Evolutionary conservation across 176 grass and related monocot genomes (phyloP).

Genomic region (Phyllostachys edulis): DNA sequence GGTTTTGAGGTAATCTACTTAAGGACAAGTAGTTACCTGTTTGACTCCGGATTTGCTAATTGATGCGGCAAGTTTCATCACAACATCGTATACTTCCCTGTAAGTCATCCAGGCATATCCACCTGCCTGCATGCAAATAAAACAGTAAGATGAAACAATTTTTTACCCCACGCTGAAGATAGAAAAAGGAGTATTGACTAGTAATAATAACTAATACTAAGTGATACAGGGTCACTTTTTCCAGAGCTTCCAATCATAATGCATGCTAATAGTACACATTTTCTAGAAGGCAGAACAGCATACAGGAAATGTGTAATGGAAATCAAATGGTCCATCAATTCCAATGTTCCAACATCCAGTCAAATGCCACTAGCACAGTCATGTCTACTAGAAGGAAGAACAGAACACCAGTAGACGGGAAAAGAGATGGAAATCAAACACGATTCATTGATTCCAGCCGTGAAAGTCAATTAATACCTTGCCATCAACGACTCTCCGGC

Average conservation of each 20-base stretch:
- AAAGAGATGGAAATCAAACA: not conserved
- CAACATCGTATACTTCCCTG: slow-evolving; percentile 56
- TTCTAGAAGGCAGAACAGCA: not conserved
- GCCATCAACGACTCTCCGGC: slow-evolving; percentile 57
- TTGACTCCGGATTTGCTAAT: slow-evolving; percentile 61
- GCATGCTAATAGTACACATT: not conserved
- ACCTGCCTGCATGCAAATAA: slow-evolving; percentile 44
- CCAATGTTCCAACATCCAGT: not conserved
- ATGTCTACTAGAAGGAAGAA: not conserved
- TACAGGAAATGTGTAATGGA: not conserved
- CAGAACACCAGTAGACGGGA: not conserved
- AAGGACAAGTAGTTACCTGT: slow-evolving; percentile 39
- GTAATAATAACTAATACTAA: too few species aligned
- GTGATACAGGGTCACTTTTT: not conserved
- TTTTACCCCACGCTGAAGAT: not conserved
- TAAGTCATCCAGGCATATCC: slow-evolving; percentile 77
- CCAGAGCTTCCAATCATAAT: not conserved
- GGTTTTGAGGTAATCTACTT: not conserved
- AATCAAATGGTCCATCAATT: too few species aligned
- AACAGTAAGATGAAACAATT: not conserved
- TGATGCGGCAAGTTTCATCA: slow-evolving; percentile 62
- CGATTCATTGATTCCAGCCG: not conserved
- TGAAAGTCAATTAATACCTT: slow-evolving; percentile 34
- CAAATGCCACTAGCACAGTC: too few species aligned
- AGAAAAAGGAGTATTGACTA: not conserved